These are phyloP conservation scores for Eucalyptus coolabah DNA, from an alignment of 345 rosid species.

Conservation along the genomic window DNA sequence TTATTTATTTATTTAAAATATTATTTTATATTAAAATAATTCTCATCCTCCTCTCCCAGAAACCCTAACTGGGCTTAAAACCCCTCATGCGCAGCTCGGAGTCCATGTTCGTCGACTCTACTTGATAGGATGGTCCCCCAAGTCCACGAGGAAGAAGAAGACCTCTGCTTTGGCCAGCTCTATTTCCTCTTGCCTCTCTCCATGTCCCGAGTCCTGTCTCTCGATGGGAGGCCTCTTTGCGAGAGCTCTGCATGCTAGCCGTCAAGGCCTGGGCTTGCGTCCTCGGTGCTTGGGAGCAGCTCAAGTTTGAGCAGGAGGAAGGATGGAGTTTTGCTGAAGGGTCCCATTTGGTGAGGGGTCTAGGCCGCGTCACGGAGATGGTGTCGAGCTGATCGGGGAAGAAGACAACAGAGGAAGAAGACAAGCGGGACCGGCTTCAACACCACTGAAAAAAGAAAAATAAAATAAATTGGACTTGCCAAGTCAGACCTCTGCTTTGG, in stretches of 20 bases:
- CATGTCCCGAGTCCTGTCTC: constrained; percentile 1
- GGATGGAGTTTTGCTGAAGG: not conserved
- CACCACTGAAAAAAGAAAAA: too few species aligned
- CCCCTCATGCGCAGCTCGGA: constrained; percentile 35
- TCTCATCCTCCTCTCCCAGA: constrained; percentile 6
- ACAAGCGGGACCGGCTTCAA: not conserved
- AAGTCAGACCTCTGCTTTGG: too few species aligned
- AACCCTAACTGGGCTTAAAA: constrained; percentile 11
- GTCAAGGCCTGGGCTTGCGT: constrained; percentile 29
- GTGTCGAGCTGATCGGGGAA: not conserved
- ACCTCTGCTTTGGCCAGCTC: constrained; percentile 26
- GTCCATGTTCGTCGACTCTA: constrained; percentile 15
- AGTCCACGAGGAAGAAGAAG: constrained; percentile 7
- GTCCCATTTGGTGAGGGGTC: too few species aligned
- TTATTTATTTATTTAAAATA: too few species aligned
- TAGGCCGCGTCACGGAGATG: not conserved
- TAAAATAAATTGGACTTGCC: not conserved
- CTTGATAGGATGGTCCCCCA: constrained; percentile 8
- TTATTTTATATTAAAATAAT: not conserved
- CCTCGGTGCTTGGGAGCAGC: not conserved
- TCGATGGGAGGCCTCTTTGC: too few species aligned
- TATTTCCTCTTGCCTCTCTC: constrained; percentile 37
- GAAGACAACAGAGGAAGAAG: too few species aligned
- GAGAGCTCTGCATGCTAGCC: constrained; percentile 27
- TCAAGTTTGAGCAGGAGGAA: not conserved